Base-by-base conservation (phyloP, 2,329 filamentous ascomycete species). In the Hirsutella thompsonii region DNA sequence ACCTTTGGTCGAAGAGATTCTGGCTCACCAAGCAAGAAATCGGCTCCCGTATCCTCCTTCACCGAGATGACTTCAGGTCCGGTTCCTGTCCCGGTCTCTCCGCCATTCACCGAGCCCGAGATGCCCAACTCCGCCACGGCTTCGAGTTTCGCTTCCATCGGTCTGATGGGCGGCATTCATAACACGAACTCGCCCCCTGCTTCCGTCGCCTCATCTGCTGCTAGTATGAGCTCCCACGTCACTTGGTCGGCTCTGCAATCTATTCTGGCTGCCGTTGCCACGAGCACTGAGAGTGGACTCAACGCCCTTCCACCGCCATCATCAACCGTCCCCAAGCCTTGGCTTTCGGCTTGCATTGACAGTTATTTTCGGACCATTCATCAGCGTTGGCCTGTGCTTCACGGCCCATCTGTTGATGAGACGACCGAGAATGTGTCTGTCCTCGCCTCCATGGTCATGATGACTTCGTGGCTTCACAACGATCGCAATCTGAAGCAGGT, bases 311-410 rank as follows among this genome's bases (percentile, higher is more conserved):
- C 42, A 2, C 40, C 33, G 10, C 35, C 36, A 2, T n/a, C 46
- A 14, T 32, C 30, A 9, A 20, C 46, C 30, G 38, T 51, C 3
- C 43, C 49, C 20, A 47, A 48, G 21, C 8, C 37, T 2, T 55
- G 52, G 54, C 45, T 52, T 3, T 36, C 44, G 13, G 43, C 41
- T 3, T 48, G 47, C 20, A 44, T 51, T 1, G 50, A 54, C 0
- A 49, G 55, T 0, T 72, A 66, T 29, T 56, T 69, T n/a, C 50
- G 50, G 0, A 44, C 54, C 0, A 64, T 68, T 23, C 65, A 68
- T 42, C 53, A 63, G 21, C 55, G 55, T 1, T 68, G 64, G 55
- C 60, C 66, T 5, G 49, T 66, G 2, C 47, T 69, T 4, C 63
- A 66, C 44, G 53, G 51, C 0, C 62, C 64, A 1, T 49, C 55